Evolutionary conservation across 148 eudicot genomes (phyloP).

Genomic region (Cornus suecica): DNA sequence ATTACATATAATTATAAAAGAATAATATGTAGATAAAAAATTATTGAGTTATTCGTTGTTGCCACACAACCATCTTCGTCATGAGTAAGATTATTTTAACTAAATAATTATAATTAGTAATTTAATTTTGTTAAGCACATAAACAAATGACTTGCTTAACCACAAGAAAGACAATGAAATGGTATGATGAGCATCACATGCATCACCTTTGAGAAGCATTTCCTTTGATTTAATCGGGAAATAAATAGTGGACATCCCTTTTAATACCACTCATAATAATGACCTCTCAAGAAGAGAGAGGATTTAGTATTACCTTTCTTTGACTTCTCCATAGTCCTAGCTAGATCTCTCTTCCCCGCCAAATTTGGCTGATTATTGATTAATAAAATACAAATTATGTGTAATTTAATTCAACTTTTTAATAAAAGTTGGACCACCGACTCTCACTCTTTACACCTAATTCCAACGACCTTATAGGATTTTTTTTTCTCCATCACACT

Average conservation of each 20-base stretch:
- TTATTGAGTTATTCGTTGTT: no score
- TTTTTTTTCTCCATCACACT: neutral
- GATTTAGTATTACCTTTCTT: neutral
- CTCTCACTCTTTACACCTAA: constrained; percentile 1
- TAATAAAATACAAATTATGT: constrained; percentile 10
- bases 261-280: constrained; percentile 25
- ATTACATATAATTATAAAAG: no score
- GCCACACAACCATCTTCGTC: no score
- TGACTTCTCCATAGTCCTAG: constrained; percentile 6
- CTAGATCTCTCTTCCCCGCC: neutral
- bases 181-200: constrained; percentile 20
- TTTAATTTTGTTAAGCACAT: neutral
- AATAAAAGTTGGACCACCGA: constrained; percentile 3
- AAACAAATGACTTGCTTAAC: constrained; percentile 1
- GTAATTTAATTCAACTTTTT: constrained; percentile 7
- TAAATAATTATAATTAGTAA: neutral
- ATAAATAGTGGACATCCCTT: constrained; percentile 24
- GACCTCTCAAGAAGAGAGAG: constrained; percentile 10
- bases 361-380: constrained; percentile 15
- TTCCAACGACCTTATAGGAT: constrained; percentile 7
- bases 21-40: no score
- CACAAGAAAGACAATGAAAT: constrained; percentile 29
- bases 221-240: neutral
- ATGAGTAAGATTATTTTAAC: constrained; percentile 13
- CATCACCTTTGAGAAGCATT: constrained; percentile 17